A percentile compares a stretch with the other conserved stretches of the same genome.
Evolutionary conservation across 108 stramenopile species (phyloP).

Genomic region (Fragilaria radians): DNA sequence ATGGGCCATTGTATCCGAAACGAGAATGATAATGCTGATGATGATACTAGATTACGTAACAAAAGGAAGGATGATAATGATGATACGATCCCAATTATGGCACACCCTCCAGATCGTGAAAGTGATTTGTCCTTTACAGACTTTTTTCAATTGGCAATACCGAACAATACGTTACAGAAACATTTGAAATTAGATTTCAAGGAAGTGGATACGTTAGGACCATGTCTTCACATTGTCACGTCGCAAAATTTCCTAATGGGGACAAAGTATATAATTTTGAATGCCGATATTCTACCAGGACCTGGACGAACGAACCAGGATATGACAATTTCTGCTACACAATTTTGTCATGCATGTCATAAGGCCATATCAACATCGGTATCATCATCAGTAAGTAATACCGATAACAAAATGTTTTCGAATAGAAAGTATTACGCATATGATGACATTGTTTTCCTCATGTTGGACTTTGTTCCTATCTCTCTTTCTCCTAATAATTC

Average conservation of each 20-base stretch:
- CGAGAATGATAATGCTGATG: background rate
- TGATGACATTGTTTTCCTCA: too few relatives aligned
- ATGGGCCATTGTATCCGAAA: constrained; percentile 8
- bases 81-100: constrained; percentile 12
- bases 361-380: constrained; percentile 7
- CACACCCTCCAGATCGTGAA: constrained; percentile 30
- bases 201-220: constrained; percentile 29
- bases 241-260: constrained; percentile 4
- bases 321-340: constrained; percentile 11
- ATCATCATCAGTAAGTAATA: too few relatives aligned
- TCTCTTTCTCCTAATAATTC: background rate
- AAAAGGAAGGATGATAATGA: background rate
- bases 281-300: constrained; percentile 46
- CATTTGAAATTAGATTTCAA: constrained; percentile 55
- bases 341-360: constrained; percentile 31
- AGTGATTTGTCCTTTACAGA: constrained; percentile 25
- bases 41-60: background rate
- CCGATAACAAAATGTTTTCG: too few relatives aligned
- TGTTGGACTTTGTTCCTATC: background rate
- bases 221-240: constrained; percentile 16
- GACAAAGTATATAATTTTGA: constrained; percentile 15
- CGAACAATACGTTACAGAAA: constrained; percentile 8
- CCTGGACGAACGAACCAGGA: constrained; percentile 16
- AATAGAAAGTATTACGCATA: too few relatives aligned
- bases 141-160: constrained; percentile 8